Evolutionary conservation across 345 rosid genomes (phyloP).

Genomic region (Salix arbutifolia): DNA sequence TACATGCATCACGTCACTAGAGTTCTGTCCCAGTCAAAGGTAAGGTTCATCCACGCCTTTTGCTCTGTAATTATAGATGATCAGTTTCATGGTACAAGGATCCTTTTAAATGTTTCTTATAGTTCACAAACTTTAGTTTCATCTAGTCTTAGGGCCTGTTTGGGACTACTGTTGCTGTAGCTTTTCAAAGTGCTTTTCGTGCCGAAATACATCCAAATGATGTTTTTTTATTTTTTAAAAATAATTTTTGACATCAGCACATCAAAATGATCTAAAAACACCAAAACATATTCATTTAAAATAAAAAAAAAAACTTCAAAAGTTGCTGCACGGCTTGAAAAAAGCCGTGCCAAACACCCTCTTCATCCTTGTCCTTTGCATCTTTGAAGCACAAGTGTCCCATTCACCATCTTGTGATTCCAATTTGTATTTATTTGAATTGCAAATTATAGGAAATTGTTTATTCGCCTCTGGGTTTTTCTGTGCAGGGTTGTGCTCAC

Average conservation of each 20-base stretch:
- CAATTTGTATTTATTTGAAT: neutral
- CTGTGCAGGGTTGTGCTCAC: constrained; percentile 68
- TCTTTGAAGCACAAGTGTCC: neutral
- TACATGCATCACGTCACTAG: constrained; percentile 57
- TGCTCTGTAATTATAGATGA: neutral
- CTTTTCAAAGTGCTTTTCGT: no score
- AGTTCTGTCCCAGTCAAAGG: constrained; percentile 84
- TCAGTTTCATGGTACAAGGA: neutral
- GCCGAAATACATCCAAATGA: no score
- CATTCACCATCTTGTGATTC: neutral
- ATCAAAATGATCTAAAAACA: no score
- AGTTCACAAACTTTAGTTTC: neutral
- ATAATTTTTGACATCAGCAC: no score
- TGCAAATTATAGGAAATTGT: neutral
- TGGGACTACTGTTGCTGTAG: no score
- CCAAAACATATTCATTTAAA: no score
- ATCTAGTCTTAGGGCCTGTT: no score
- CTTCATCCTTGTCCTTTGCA: no score
- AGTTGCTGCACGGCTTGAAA: no score
- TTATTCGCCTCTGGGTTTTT: constrained; percentile 1
- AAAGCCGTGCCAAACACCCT: no score
- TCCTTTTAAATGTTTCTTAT: neutral
- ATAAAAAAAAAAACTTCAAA: no score
- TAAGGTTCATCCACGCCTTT: constrained; percentile 19
- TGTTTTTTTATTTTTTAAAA: no score